Percentiles rank a stretch among this genome's conserved stretches.
phyloP scores from a whole-genome alignment of 345 rosid species.

The Eucalyptus melliodora region DNA sequence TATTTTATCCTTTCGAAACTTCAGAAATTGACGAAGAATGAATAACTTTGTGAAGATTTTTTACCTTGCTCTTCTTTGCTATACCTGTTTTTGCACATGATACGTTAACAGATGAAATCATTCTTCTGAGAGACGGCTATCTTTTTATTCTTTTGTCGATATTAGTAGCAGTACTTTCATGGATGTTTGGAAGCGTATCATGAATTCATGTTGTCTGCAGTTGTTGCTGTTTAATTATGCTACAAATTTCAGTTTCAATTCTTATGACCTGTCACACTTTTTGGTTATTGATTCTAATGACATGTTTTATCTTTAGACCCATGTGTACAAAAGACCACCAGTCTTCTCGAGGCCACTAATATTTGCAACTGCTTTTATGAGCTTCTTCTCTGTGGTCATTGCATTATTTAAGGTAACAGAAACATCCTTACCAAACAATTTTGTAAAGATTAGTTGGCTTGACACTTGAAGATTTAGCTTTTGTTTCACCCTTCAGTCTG shows the following conservation, averaged over 20 bases:
- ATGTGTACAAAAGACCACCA: constrained; percentile 58
- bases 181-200: background rate
- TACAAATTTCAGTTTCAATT: background rate
- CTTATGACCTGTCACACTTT: background rate
- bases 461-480: background rate
- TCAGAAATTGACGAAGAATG: background rate
- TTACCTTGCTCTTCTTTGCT: background rate
- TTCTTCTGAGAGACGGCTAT: background rate
- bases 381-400: constrained; percentile 92
- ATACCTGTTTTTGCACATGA: background rate
- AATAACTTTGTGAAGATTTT: background rate
- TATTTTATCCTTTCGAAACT: background rate
- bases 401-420: constrained; percentile 81
- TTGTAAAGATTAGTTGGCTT: background rate
- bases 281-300: background rate
- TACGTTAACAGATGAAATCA: background rate
- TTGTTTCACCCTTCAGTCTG: background rate
- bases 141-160: background rate
- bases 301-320: constrained; percentile 38
- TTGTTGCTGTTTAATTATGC: background rate
- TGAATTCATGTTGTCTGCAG: background rate
- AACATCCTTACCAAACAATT: background rate
- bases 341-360: constrained; percentile 63
- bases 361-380: constrained; percentile 92
- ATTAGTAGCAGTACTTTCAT: background rate